These are phyloP conservation scores for Dactylellina haptotyla DNA, from an alignment of 2,329 filamentous ascomycete genomes.

Conservation along the genomic window DNA sequence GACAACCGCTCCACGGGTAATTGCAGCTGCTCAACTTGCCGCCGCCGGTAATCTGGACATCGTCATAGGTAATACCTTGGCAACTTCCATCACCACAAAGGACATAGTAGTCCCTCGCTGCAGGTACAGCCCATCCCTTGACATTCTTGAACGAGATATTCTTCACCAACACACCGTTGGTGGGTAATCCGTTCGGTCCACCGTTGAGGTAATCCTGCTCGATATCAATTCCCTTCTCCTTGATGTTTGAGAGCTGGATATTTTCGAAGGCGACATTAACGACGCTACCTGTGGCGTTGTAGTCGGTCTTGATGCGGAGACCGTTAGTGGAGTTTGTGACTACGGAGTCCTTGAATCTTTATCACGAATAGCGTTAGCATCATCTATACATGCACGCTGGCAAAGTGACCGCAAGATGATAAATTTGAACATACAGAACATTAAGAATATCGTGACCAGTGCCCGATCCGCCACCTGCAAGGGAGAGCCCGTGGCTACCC, in stretches of 20 bases:
- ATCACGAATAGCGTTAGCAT: neutral
- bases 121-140: constrained; percentile 59
- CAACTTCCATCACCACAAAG: constrained; percentile 63
- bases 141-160: constrained; percentile 61
- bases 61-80: constrained; percentile 60
- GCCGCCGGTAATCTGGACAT: constrained; percentile 61
- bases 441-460: constrained; percentile 60
- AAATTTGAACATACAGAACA: constrained; percentile 56
- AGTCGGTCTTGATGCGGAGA: constrained; percentile 62
- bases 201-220: constrained; percentile 68
- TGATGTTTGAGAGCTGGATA: constrained; percentile 64
- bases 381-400: too few species aligned
- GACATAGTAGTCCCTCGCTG: constrained; percentile 61
- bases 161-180: constrained; percentile 61
- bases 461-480: constrained; percentile 60
- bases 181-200: constrained; percentile 61
- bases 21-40: constrained; percentile 57
- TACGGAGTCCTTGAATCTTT: constrained; percentile 58
- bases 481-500: constrained; percentile 59
- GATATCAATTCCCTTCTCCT: constrained; percentile 66
- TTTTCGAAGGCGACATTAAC: constrained; percentile 64
- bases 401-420: neutral
- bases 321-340: constrained; percentile 60
- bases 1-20: constrained; percentile 58
- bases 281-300: constrained; percentile 61